These are phyloP conservation scores for Dictyostelium firmibasis DNA, from an alignment of 78 protist genomes.

Conservation along the genomic window DNA sequence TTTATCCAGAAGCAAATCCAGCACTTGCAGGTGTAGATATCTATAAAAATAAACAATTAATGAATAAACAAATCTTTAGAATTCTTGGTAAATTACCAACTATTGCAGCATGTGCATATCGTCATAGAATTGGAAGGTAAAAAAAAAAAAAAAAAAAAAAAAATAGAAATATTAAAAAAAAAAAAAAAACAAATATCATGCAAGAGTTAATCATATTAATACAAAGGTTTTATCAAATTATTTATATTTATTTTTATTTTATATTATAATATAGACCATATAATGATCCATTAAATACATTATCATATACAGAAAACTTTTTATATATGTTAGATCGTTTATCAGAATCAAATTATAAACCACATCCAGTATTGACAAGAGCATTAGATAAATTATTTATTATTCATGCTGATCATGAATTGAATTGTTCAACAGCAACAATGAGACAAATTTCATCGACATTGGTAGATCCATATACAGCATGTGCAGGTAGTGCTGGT, in stretches of 20 bases:
- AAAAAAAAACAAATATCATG: too few species aligned
- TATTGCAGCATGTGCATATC: slow-evolving; percentile 87
- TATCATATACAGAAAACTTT: slow-evolving; percentile 82
- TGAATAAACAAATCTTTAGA: slow-evolving; percentile 83
- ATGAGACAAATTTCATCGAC: slow-evolving; percentile 87
- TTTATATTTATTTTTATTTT: neutral
- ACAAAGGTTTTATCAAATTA: neutral
- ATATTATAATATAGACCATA: slow-evolving; percentile 26
- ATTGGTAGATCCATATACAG: slow-evolving; percentile 85
- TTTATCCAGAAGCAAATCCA: slow-evolving; percentile 87
- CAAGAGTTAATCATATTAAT: too few species aligned
- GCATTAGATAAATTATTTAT: slow-evolving; percentile 91
- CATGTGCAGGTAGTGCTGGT: slow-evolving; percentile 85
- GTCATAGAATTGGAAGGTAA: slow-evolving; percentile 83
- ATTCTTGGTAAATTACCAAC: slow-evolving; percentile 87
- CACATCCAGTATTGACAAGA: slow-evolving; percentile 78
- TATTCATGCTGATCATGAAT: slow-evolving; percentile 93
- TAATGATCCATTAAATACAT: slow-evolving; percentile 70
- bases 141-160: neutral
- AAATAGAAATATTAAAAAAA: neutral
- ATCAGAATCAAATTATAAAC: slow-evolving; percentile 55
- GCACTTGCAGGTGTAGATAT: slow-evolving; percentile 71
- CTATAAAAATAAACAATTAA: slow-evolving; percentile 58
- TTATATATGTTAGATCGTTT: slow-evolving; percentile 86
- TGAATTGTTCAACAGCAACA: slow-evolving; percentile 92